Percentiles rank a stretch among this genome's conserved stretches.
These are phyloP conservation scores for Pulveroboletus ravenelii DNA, from an alignment of 768 basidiomycete species.

Conservation along the genomic window DNA sequence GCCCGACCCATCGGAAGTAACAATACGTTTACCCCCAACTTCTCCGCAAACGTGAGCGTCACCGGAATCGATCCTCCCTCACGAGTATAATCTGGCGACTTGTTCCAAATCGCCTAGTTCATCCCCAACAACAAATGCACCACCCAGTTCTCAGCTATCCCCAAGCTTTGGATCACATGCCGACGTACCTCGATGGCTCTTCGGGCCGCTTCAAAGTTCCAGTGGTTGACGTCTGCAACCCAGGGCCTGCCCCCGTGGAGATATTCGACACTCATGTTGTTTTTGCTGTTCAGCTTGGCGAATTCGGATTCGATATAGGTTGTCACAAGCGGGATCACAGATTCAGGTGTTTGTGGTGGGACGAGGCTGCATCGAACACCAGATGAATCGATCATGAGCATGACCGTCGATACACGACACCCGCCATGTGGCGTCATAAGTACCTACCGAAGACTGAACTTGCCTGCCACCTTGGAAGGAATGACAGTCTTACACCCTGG, in stretches of 20 bases:
- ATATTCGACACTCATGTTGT: constrained; percentile 65
- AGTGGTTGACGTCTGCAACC: constrained; percentile 81
- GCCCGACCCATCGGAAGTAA: constrained; percentile 91
- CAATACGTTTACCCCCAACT: constrained; percentile 79
- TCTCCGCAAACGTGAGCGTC: constrained; percentile 89
- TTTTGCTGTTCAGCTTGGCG: constrained; percentile 80
- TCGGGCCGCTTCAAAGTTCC: constrained; percentile 89
- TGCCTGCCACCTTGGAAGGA: constrained; percentile 81
- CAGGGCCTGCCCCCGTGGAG: constrained; percentile 86
- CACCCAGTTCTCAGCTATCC: not conserved
- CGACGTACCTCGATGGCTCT: constrained; percentile 67
- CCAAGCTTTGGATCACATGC: not conserved
- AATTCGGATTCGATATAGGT: constrained; percentile 75
- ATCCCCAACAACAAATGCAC: not conserved
- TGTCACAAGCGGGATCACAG: constrained; percentile 64
- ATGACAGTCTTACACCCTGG: constrained; percentile 90
- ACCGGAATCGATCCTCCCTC: constrained; percentile 96
- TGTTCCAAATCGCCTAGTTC: constrained; percentile 50
- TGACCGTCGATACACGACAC: not conserved
- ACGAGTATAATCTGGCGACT: constrained; percentile 76
- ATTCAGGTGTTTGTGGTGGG: constrained; percentile 80
- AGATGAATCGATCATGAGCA: not conserved
- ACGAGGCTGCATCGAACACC: constrained; percentile 48
- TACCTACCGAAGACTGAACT: constrained; percentile 87
- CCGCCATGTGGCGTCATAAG: not conserved